Evolutionary conservation across 2,329 filamentous ascomycete species (phyloP).

Genomic region (Diplocarpon mali): DNA sequence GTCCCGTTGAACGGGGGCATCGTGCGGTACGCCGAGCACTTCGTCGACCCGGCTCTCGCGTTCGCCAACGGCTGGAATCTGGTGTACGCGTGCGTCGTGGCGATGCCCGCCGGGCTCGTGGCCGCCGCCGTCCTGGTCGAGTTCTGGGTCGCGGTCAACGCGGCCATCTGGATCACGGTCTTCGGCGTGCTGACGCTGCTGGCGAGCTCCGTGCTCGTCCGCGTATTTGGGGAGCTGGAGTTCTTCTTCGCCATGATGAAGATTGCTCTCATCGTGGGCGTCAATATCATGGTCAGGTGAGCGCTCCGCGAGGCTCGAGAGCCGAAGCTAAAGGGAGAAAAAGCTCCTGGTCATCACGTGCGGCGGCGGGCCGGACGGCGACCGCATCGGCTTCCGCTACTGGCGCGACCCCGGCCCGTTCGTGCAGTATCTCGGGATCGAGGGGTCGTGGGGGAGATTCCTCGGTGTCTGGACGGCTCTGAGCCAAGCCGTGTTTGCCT

Average conservation of each 20-base stretch:
- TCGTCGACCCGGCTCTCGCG: conserved; percentile 29
- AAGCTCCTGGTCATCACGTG: conserved; percentile 46
- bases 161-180: conserved; percentile 32
- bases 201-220: conserved; percentile 28
- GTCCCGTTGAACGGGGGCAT: conserved; percentile 36
- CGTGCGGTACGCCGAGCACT: conserved; percentile 28
- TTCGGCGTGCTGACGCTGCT: conserved; percentile 29
- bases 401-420: conserved; percentile 61
- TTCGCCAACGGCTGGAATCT: conserved; percentile 28
- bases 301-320: neutral
- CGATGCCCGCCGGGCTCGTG: conserved; percentile 36
- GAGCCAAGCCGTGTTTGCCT: conserved; percentile 33
- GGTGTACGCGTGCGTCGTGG: conserved; percentile 23
- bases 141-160: conserved; percentile 49
- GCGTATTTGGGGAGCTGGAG: conserved; percentile 41
- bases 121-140: conserved; percentile 53
- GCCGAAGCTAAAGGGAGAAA: neutral
- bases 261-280: conserved; percentile 49
- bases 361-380: conserved; percentile 47
- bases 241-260: conserved; percentile 44
- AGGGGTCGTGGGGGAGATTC: conserved; percentile 45
- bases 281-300: conserved; percentile 44
- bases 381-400: conserved; percentile 55
- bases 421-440: conserved; percentile 57
- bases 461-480: conserved; percentile 36